Conservation (phyloP, 768 basidiomycete genomes). For the Galerina marginata region DNA sequence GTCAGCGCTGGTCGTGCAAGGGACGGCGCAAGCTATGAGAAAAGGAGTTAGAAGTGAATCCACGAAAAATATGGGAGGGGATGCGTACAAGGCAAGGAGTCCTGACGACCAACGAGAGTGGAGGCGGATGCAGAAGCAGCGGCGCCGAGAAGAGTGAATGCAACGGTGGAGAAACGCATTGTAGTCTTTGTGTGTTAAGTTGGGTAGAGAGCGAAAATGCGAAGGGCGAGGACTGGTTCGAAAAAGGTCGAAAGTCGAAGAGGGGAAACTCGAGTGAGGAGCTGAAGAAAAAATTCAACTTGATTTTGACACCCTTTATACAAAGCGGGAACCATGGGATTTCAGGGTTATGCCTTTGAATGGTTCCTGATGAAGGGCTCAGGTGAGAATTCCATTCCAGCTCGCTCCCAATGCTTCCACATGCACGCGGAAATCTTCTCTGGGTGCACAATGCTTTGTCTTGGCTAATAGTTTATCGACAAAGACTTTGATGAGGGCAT, state of each 20-base stretch:
- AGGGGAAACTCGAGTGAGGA: conserved; percentile 29
- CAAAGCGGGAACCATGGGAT: conserved; percentile 4
- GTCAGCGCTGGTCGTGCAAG: conserved; percentile 53
- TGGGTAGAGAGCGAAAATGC: conserved; percentile 27
- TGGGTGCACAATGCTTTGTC: conserved; percentile 5
- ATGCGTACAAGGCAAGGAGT: conserved; percentile 39
- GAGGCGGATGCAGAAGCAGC: conserved; percentile 46
- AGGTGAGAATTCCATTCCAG: conserved; percentile 4
- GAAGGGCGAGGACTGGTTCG: neutral
- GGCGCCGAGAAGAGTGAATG: conserved; percentile 44
- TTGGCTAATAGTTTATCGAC: conserved; percentile 1
- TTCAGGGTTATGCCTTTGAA: conserved; percentile 9
- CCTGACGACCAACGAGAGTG: conserved; percentile 39
- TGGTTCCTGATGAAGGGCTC: conserved; percentile 16
- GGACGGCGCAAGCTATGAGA: conserved; percentile 53
- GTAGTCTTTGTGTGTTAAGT: conserved; percentile 23
- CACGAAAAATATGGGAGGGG: neutral
- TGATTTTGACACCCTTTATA: conserved; percentile 21
- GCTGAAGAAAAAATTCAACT: conserved; percentile 19
- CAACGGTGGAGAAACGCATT: conserved; percentile 60
- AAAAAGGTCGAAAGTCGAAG: conserved; percentile 20
- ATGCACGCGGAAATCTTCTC: conserved; percentile 9
- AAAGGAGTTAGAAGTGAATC: neutral
- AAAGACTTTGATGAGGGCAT: conserved; percentile 3
- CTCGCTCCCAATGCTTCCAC: neutral